phyloP scores from a whole-genome alignment of 345 rosid species.

The rapeseed (Brassica napus) region DNA sequence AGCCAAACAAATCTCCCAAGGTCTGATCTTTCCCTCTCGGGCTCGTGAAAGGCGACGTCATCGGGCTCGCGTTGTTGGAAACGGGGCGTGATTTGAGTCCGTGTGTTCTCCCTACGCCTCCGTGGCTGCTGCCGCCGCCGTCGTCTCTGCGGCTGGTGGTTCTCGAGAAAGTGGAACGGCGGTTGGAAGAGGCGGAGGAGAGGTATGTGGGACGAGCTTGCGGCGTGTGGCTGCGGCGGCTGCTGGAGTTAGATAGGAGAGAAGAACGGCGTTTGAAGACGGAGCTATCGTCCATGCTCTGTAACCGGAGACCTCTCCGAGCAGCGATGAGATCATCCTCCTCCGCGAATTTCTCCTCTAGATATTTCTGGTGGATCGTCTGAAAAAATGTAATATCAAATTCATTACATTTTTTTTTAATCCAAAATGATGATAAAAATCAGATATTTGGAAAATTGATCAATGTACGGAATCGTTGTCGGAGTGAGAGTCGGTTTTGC shows the following conservation, averaged over 20 bases:
- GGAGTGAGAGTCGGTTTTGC: slow-evolving; percentile 43
- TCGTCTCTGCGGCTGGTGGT: slow-evolving; percentile 41
- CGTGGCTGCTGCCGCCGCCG: slow-evolving; percentile 31
- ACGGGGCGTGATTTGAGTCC: slow-evolving; percentile 38
- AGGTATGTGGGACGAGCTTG: slow-evolving; percentile 47
- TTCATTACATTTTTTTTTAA: neutral
- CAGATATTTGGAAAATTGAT: neutral
- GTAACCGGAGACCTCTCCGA: slow-evolving; percentile 39
- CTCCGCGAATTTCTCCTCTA: slow-evolving; percentile 36
- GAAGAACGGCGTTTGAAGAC: slow-evolving; percentile 46
- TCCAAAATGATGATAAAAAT: neutral
- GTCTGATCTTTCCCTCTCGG: slow-evolving; percentile 38
- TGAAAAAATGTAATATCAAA: neutral
- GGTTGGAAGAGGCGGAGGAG: slow-evolving; percentile 38
- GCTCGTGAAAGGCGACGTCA: slow-evolving; percentile 34
- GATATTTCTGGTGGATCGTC: slow-evolving; percentile 27
- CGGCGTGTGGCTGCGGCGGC: slow-evolving; percentile 54
- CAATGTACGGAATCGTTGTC: slow-evolving; percentile 38
- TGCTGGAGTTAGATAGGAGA: slow-evolving; percentile 33
- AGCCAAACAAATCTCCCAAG: slow-evolving; percentile 23
- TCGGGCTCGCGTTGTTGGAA: slow-evolving; percentile 31
- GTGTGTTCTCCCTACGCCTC: slow-evolving; percentile 11
- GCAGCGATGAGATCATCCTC: slow-evolving; percentile 40
- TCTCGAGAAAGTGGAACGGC: slow-evolving; percentile 22
- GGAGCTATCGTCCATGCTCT: slow-evolving; percentile 48